phyloP scores from a whole-genome alignment of 129 eudicot genomes.

The Helianthus tuberosus region DNA sequence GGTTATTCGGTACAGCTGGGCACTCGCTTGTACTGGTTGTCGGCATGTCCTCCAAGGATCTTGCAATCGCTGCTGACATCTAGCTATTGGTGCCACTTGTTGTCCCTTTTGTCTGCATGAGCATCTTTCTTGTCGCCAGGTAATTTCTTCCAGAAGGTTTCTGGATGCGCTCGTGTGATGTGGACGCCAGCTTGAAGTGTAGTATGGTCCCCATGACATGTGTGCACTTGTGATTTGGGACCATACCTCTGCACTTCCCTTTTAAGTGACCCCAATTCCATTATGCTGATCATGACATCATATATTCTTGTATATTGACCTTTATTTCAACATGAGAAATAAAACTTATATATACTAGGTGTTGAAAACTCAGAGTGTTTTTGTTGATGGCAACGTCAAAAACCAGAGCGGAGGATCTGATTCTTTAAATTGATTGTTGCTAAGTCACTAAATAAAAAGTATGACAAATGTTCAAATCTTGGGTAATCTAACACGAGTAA shows the following conservation, averaged over 20 bases:
- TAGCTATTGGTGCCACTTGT: too few relatives aligned
- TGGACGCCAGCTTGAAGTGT: too few relatives aligned
- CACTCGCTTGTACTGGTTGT: too few relatives aligned
- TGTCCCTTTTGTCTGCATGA: too few relatives aligned
- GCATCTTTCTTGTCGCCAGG: too few relatives aligned
- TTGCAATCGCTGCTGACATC: too few relatives aligned
- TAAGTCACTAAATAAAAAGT: constrained; percentile 55
- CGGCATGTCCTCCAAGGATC: too few relatives aligned
- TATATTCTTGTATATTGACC: background rate
- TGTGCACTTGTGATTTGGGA: background rate
- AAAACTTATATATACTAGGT: background rate
- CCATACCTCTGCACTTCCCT: constrained; percentile 29
- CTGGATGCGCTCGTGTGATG: too few relatives aligned
- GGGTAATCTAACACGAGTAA: constrained; percentile 12
- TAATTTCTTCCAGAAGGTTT: too few relatives aligned
- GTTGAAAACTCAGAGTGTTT: constrained; percentile 69
- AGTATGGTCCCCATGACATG: too few relatives aligned
- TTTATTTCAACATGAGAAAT: background rate
- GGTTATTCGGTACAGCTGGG: too few relatives aligned
- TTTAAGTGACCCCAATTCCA: constrained; percentile 75
- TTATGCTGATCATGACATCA: constrained; percentile 12
- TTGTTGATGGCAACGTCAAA: constrained; percentile 62
- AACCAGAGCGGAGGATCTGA: constrained; percentile 87
- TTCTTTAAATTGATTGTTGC: constrained; percentile 53
- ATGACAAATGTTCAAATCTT: constrained; percentile 41